Base-by-base conservation (phyloP, 2,329 filamentous ascomycete genomes). In the Claviceps paspali region DNA sequence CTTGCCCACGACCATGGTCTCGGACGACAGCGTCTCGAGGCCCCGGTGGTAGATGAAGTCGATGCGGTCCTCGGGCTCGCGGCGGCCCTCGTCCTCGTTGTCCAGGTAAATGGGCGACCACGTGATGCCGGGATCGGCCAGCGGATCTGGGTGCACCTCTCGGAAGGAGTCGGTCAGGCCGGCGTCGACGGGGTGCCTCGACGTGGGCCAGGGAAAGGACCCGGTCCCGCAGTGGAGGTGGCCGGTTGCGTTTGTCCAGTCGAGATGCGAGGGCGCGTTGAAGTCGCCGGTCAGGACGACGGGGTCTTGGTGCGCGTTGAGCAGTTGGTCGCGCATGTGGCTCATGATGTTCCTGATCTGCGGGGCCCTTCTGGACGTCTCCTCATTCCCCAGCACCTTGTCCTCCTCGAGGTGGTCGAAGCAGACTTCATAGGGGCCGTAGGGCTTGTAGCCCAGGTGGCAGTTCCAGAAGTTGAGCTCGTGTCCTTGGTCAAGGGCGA, bases 361-460 rank as follows among this genome's bases (percentile, higher is more conserved):
- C 12, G 49, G 49, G 2, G 56, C 58, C 7, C 61, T 60, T 1
- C 56, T 52, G 0, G 60, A 63, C 29, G 53, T 26, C 5, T 40
- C 47, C 41, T 63, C 61, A 6, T 52, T 47, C 38, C 50, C 35
- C 2, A 61, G 42, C 3, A 63, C 56, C 33, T 51, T 36, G 1
- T 57, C 54, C 3, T 51, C 42, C 2, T 47, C 43, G 49, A 55
- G 52, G 12, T 54, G 47, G 29, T 56, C 48, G 31, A 54, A 63
- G 51, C 61, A 64, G 39, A 61, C 59, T 33, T 61, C 61, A 41
- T 64, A 63, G 0, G 61, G 61, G 0, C 61, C 61, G 31, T 64
- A 64, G 0, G 61, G 61, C 17, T 48, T 45, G 29, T 53, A 56
- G 2, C 53, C 58, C 14, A 62, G 38, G 38, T 63, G 60, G 32